These are phyloP conservation scores for Funneliformis mosseae DNA, from an alignment of 192 early-diverging fungal genomes.

Conservation along the genomic window DNA sequence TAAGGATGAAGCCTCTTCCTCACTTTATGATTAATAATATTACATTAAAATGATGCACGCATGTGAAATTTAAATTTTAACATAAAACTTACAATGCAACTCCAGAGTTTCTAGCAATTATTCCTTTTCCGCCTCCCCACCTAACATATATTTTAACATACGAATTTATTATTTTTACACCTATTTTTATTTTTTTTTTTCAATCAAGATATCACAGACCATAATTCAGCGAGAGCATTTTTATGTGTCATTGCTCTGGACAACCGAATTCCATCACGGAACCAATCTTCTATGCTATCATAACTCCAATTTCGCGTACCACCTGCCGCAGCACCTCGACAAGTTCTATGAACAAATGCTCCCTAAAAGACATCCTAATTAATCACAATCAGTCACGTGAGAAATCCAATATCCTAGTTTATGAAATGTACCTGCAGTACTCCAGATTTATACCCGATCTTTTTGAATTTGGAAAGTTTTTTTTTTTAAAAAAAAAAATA, in stretches of 20 bases:
- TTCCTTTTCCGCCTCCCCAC: slow-evolving; percentile 55
- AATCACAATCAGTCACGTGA: not conserved
- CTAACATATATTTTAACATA: not conserved
- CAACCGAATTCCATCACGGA: slow-evolving; percentile 47
- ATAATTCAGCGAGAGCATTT: slow-evolving; percentile 44
- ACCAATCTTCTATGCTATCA: slow-evolving; percentile 27
- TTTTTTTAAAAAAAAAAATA: not conserved
- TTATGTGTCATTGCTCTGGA: slow-evolving; percentile 49
- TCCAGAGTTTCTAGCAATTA: slow-evolving; percentile 47
- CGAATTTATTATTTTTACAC: not conserved
- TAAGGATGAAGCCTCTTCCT: not conserved
- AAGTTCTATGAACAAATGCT: slow-evolving; percentile 27
- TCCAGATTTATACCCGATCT: slow-evolving; percentile 28
- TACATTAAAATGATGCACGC: not conserved
- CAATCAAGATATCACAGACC: not conserved
- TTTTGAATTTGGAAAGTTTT: not conserved
- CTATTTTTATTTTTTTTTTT: not conserved
- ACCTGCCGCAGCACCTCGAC: slow-evolving; percentile 25
- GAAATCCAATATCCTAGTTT: no score
- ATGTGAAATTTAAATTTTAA: not conserved
- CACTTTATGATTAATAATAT: not conserved
- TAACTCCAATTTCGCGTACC: slow-evolving; percentile 28
- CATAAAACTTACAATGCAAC: slow-evolving; percentile 34
- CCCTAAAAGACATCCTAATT: not conserved
- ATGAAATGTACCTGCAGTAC: slow-evolving; percentile 21